phyloP scores from a whole-genome alignment of 192 early-diverging fungal species.

The Cladochytrium replicatum region DNA sequence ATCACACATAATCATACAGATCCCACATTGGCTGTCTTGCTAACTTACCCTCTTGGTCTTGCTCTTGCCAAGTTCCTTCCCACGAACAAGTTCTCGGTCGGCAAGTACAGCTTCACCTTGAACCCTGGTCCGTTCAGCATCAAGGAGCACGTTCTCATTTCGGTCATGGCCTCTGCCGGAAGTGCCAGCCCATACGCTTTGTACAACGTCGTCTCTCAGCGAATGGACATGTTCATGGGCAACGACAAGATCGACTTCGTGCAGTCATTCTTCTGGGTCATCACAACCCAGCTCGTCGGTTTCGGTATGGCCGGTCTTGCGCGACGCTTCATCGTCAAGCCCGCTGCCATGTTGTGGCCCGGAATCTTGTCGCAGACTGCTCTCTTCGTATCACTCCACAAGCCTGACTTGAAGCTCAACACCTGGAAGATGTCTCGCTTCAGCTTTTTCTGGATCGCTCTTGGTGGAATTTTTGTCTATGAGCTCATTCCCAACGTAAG shows the following conservation, averaged over 20 bases:
- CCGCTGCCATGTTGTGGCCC: slow-evolving; percentile 82
- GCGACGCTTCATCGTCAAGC: slow-evolving; percentile 70
- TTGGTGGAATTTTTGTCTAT: slow-evolving; percentile 11
- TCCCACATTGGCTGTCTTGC: slow-evolving; percentile 63
- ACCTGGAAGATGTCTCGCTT: slow-evolving; percentile 12
- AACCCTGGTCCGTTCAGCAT: slow-evolving; percentile 75
- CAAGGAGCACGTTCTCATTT: slow-evolving; percentile 77
- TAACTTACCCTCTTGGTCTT: slow-evolving; percentile 65
- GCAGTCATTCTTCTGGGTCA: slow-evolving; percentile 17
- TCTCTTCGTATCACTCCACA: slow-evolving; percentile 69
- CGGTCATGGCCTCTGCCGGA: slow-evolving; percentile 60
- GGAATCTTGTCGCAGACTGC: slow-evolving; percentile 62
- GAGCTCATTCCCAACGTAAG: slow-evolving; percentile 13
- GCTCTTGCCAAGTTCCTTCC: slow-evolving; percentile 51
- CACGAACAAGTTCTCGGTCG: slow-evolving; percentile 30
- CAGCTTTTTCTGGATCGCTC: slow-evolving; percentile 19
- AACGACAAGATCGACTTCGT: slow-evolving; percentile 15
- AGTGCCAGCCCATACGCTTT: slow-evolving; percentile 51
- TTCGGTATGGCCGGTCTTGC: slow-evolving; percentile 60
- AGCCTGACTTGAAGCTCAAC: too few species aligned
- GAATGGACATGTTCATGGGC: too few species aligned
- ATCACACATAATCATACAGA: too few species aligned
- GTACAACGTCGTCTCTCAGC: slow-evolving; percentile 12
- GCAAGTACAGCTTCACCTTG: slow-evolving; percentile 39
- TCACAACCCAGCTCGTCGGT: slow-evolving; percentile 59